A percentile compares a stretch with the other conserved stretches of the same genome.
Evolutionary conservation across 768 basidiomycete genomes (phyloP).

Genomic region (Cystobasidium onofrii): DNA sequence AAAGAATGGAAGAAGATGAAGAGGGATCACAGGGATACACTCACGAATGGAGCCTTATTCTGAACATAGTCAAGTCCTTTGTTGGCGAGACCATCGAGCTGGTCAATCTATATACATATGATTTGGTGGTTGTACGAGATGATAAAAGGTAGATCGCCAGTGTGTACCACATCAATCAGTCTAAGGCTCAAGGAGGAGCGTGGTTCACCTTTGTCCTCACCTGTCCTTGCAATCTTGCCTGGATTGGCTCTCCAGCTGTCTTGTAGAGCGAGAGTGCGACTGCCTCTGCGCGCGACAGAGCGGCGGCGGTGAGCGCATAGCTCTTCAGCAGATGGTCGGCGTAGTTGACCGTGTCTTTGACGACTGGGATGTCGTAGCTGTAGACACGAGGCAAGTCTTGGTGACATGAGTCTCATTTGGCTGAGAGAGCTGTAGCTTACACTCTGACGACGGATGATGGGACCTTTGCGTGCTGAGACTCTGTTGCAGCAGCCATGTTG

Average conservation of each 20-base stretch:
- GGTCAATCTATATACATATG: conserved; percentile 23
- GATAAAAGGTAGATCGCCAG: no score
- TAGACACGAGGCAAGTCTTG: no score
- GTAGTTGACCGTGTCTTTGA: conserved; percentile 29
- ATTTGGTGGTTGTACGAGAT: background rate
- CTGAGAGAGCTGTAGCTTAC: no score
- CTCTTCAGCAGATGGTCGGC: conserved; percentile 12
- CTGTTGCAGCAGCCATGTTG: background rate
- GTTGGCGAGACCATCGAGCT: conserved; percentile 31
- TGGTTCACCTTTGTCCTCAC: no score
- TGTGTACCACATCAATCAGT: no score
- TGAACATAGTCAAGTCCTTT: conserved; percentile 26
- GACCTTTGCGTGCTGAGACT: background rate
- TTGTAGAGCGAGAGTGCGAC: conserved; percentile 24
- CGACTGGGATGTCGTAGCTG: conserved; percentile 29
- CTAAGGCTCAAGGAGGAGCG: no score
- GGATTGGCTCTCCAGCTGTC: conserved; percentile 26
- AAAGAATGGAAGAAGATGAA: background rate
- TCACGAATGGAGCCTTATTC: conserved; percentile 17
- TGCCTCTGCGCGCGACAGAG: background rate
- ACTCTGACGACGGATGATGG: conserved; percentile 3
- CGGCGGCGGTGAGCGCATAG: conserved; percentile 21
- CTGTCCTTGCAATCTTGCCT: conserved; percentile 18
- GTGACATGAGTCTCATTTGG: no score
- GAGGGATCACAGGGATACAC: background rate